Conservation (phyloP, 2,329 filamentous ascomycete genomes). For the Alternaria longipes region DNA sequence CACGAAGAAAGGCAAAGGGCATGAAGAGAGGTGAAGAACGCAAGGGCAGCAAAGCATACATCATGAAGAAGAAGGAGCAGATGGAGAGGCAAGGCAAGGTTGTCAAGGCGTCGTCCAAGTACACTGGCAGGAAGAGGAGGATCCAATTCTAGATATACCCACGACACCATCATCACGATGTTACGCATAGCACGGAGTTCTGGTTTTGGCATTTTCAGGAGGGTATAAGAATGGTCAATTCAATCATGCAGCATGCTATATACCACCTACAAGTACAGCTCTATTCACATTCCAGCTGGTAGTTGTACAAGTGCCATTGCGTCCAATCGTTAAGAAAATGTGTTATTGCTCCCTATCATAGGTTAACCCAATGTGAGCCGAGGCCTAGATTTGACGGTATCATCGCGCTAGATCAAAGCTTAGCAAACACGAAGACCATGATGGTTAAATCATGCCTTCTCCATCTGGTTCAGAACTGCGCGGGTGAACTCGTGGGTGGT, state of each 20-base stretch:
- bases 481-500: slow-evolving; percentile 95
- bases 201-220: slow-evolving; percentile 28
- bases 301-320: slow-evolving; percentile 44
- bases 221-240: slow-evolving; percentile 44
- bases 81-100: slow-evolving; percentile 95
- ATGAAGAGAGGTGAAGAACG: slow-evolving; percentile 67
- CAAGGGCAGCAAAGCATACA: slow-evolving; percentile 88
- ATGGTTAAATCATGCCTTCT: slow-evolving; percentile 57
- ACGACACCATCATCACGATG: slow-evolving; percentile 36
- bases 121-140: slow-evolving; percentile 88
- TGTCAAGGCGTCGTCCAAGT: slow-evolving; percentile 91
- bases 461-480: slow-evolving; percentile 95
- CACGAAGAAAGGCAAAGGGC: slow-evolving; percentile 58
- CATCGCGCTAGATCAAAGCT: slow-evolving; percentile 27
- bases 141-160: slow-evolving; percentile 70
- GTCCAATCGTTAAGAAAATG: slow-evolving; percentile 36
- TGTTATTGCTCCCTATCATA: slow-evolving; percentile 14
- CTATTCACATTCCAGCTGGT: slow-evolving; percentile 47
- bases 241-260: slow-evolving; percentile 52
- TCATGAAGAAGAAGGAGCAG: slow-evolving; percentile 86
- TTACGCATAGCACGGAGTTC: slow-evolving; percentile 51
- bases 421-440: slow-evolving; percentile 22
- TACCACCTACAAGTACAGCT: slow-evolving; percentile 54
- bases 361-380: slow-evolving; percentile 15
- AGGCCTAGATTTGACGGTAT: slow-evolving; percentile 16